Conservation (phyloP, 768 basidiomycete species). For the Rhizopogon salebrosus region DNA sequence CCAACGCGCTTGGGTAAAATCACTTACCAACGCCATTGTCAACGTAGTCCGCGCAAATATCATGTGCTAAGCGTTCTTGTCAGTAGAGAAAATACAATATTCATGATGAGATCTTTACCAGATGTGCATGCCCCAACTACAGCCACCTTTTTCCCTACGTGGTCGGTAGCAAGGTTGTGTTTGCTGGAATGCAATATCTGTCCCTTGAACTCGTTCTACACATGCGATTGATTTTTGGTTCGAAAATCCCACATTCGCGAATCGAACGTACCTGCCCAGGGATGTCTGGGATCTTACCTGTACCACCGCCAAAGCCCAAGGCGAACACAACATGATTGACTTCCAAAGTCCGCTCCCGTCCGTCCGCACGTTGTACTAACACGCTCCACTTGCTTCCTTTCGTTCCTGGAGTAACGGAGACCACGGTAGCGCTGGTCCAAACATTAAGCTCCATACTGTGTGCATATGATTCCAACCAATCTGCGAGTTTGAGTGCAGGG, state of each 20-base stretch:
- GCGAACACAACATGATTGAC: conserved; percentile 49
- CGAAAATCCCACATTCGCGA: neutral
- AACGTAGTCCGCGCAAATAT: conserved; percentile 43
- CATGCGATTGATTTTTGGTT: neutral
- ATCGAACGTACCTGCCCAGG: conserved; percentile 34
- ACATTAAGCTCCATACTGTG: conserved; percentile 56
- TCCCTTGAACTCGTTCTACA: conserved; percentile 57
- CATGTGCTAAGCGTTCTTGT: conserved; percentile 33
- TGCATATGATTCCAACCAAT: conserved; percentile 65
- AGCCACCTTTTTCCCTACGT: conserved; percentile 64
- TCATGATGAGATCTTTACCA: conserved; percentile 20
- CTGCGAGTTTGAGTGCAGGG: conserved; percentile 53
- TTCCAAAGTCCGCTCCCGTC: conserved; percentile 32
- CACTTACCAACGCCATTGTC: conserved; percentile 40
- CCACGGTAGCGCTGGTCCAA: conserved; percentile 47
- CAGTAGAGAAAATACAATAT: neutral
- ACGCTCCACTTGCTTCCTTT: conserved; percentile 40
- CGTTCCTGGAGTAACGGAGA: conserved; percentile 23
- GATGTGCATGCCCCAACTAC: conserved; percentile 67
- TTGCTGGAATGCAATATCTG: conserved; percentile 53
- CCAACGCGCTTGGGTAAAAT: neutral
- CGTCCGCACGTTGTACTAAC: conserved; percentile 30
- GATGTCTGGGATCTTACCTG: conserved; percentile 38
- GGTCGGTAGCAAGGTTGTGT: conserved; percentile 51
- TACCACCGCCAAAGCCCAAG: conserved; percentile 42